Base-by-base conservation (phyloP, 371 early-diverging fungal genomes). In the Rhizopus microsporus region DNA sequence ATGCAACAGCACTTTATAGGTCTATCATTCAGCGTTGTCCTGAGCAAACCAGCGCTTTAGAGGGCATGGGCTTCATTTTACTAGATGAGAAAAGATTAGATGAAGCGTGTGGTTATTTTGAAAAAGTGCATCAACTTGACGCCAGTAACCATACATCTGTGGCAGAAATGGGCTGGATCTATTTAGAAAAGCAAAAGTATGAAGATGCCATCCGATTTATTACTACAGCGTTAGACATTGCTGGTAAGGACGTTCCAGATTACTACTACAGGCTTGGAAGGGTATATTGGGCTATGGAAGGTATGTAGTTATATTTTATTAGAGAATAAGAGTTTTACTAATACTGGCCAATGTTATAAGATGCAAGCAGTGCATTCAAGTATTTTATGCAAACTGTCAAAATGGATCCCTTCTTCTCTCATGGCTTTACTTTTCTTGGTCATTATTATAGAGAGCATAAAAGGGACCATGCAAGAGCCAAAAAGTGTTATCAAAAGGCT, bases 401-500 rank as follows among this genome's bases (percentile, higher is more conserved):
- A 57, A 57, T 87, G 9, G 86, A 95, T 56, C 76, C 90, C 4
- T 61, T 70, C 4, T 81, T 82, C 57, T 79, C 88, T 9, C 75
- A 75, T 5, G 87, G 90, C 0, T 97, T 93, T 60, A 83, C 88
- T 0, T 87, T 79, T 37, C 78, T 97, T 8, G 97, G 94, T 5
- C 80, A 88, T 53, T 93, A 88, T 66, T 95, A 94, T 69, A 75
- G 76, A 8, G 59, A 76, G 8, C 73, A 89, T 12, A 88, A 86
- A 32, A 55, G 77, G 23, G 92, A 93, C 47, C 54, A 67, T 8
- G 63, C 50, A 1, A 86, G 95, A 3, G 91, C 95, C 8, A 74
- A 77, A 44, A 91, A 90, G 54, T 95, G 95, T 60, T 93, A 89
- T 67, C 80, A 83, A 57, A 91, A 92, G 59, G 87, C 91, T 2